Conservation (phyloP, 2,329 filamentous ascomycete genomes). For the Tolypocladium endophyticum region DNA sequence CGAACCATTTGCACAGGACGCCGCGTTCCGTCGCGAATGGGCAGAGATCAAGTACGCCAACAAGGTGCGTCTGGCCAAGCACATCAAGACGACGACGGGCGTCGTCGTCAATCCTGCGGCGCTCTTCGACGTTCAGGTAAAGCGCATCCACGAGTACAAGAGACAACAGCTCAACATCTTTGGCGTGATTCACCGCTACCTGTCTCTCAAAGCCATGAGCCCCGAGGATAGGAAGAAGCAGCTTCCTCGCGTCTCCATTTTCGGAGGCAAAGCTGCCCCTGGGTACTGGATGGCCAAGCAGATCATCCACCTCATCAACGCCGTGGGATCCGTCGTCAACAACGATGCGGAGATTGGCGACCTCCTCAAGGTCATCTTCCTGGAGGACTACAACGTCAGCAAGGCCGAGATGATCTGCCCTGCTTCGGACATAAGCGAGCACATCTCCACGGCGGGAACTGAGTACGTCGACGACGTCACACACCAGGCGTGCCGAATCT, state of each 20-base stretch:
- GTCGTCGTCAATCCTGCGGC: conserved; percentile 78
- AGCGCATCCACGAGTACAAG: conserved; percentile 99
- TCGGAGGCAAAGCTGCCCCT: conserved; percentile 93
- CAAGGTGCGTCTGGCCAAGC: conserved; percentile 83
- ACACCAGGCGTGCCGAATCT: too few species aligned
- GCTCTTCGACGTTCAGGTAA: conserved; percentile 95
- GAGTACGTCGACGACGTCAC: conserved; percentile 42
- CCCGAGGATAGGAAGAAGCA: conserved; percentile 79
- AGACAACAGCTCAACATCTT: conserved; percentile 98
- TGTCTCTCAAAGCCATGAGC: conserved; percentile 76
- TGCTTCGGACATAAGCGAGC: conserved; percentile 92
- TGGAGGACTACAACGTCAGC: conserved; percentile 98
- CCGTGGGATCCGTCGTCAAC: conserved; percentile 82
- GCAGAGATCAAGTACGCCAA: conserved; percentile 93
- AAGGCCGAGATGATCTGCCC: conserved; percentile 96
- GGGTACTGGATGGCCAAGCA: conserved; percentile 99
- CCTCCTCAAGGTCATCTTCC: conserved; percentile 89
- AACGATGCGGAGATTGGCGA: conserved; percentile 87
- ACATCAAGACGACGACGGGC: conserved; percentile 74
- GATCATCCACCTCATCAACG: conserved; percentile 93
- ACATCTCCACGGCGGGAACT: conserved; percentile 95
- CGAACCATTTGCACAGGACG: conserved; percentile 74
- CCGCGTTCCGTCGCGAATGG: conserved; percentile 88
- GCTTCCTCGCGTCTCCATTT: conserved; percentile 83
- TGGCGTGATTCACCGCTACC: conserved; percentile 89